Evolutionary conservation across 2,329 filamentous ascomycete species (phyloP), one percentile per base, ranked within the genome.

Genomic region (Xylaria sp.): DNA sequence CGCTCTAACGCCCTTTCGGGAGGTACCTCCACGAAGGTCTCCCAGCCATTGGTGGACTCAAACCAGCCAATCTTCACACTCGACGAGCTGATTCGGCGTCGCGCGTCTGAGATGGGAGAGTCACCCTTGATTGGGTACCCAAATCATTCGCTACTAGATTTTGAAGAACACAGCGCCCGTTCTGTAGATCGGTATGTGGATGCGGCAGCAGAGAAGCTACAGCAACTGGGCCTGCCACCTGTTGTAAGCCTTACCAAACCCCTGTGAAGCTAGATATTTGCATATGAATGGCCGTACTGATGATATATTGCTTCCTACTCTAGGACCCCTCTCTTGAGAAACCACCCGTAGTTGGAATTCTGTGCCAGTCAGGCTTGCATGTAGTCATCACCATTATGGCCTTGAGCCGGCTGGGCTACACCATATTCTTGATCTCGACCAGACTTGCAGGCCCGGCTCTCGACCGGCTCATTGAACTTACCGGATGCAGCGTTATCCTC

Each of bases 331-430:
- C 52, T 14, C 45, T 42, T 2, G 37, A 51, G 19, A 45, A 4
- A 38, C 38, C 58, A 0, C 58, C 58, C 7, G 52, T 61, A 23
- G 52, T 61, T 21, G 58, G 58, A 31, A 57, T 61, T 23, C 45
- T 61, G 45, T 61, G 21, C 33, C 58, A 61, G 37, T 61, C 58
- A 21, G 58, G 58, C 49, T 66, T 81, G 7, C 74, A 76, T 40
- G 80, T 77, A 69, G 70, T 79, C 6, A 67, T 79, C 46, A 76
- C 76, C 4, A 74, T 80, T 52, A 77, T 81, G 38, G 79, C 78
- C 8, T 70, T 81, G 7, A 76, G 74, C 54, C 72, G 78, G 17
- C 64, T 80, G 15, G 79, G 79, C n/a, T 80, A 78, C 54, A 76
- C 76, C 1, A 72, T 78, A 3, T 75, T 81, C 66, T 75, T 78